Percentiles rank a stretch among this genome's conserved stretches.
These are phyloP conservation scores for Hortaea sp. DNA, from an alignment of 2,329 filamentous ascomycete genomes.

Conservation along the genomic window DNA sequence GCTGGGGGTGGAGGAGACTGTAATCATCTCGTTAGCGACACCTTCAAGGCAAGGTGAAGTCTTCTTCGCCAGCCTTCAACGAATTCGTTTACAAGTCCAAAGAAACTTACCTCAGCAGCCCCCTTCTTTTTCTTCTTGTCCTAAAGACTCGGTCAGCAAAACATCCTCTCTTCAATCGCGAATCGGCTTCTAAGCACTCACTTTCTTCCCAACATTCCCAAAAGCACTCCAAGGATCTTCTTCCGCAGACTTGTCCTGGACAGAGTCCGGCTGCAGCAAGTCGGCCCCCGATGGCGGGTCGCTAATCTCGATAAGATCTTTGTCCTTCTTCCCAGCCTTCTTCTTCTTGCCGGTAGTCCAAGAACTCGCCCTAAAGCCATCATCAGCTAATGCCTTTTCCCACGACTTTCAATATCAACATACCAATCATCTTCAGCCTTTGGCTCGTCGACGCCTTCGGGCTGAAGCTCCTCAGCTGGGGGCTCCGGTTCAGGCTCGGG, in stretches of 20 bases:
- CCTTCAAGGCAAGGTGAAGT: too few relatives aligned
- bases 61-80: too few relatives aligned
- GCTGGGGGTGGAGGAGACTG: neutral
- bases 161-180: neutral
- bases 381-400: too few relatives aligned
- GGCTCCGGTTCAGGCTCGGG: constrained; percentile 2
- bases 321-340: constrained; percentile 32
- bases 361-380: too few relatives aligned
- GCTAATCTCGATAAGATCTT: constrained; percentile 30
- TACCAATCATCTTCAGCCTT: constrained; percentile 41
- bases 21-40: too few relatives aligned
- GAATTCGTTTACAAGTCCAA: neutral
- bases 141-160: neutral
- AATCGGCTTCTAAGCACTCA: neutral
- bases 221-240: constrained; percentile 21
- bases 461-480: constrained; percentile 19
- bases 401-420: too few relatives aligned
- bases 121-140: constrained; percentile 47
- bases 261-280: constrained; percentile 33
- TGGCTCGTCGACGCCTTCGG: constrained; percentile 42
- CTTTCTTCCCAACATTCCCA: constrained; percentile 39
- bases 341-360: constrained; percentile 48
- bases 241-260: constrained; percentile 26
- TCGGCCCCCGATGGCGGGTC: constrained; percentile 23
- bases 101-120: constrained; percentile 24